A percentile compares a stretch with the other conserved stretches of the same genome.
phyloP scores from a whole-genome alignment of 192 early-diverging fungal genomes.

The Umbelopsis ramanniana region DNA sequence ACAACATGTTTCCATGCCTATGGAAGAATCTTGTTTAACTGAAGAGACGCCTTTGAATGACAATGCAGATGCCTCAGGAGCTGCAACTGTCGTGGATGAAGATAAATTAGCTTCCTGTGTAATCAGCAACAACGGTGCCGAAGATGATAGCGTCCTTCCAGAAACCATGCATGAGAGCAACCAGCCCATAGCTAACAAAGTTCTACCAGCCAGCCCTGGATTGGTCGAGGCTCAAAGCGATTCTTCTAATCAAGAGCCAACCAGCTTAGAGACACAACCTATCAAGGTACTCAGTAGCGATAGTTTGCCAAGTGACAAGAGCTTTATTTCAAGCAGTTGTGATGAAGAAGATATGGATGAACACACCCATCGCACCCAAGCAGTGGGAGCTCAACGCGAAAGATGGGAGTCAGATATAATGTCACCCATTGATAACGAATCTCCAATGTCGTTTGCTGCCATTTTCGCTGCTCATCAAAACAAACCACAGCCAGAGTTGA shows the following conservation, averaged over 20 bases:
- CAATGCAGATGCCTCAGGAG: not conserved
- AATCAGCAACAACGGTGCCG: too few relatives aligned
- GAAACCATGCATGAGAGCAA: too few relatives aligned
- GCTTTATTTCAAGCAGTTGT: not conserved
- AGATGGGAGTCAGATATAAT: conserved; percentile 13
- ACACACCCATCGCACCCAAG: not conserved
- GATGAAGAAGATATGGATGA: too few relatives aligned
- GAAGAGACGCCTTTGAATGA: not conserved
- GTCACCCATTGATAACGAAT: conserved; percentile 8
- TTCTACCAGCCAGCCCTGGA: too few relatives aligned
- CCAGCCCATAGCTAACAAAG: too few relatives aligned
- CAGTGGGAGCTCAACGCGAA: not conserved
- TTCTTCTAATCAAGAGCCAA: not conserved
- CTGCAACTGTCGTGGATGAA: not conserved
- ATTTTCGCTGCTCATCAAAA: not conserved
- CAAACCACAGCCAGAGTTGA: not conserved
- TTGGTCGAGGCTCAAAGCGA: too few relatives aligned
- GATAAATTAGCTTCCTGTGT: not conserved
- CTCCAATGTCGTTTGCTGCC: conserved; percentile 7
- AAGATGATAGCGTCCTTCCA: too few relatives aligned
- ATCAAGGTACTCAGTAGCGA: not conserved
- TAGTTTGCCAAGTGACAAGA: not conserved
- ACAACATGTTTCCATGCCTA: not conserved
- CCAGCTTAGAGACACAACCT: not conserved
- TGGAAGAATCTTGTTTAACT: not conserved